Evolutionary conservation across 805 yeast species (phyloP).

Genomic region (Candida ovalis): DNA sequence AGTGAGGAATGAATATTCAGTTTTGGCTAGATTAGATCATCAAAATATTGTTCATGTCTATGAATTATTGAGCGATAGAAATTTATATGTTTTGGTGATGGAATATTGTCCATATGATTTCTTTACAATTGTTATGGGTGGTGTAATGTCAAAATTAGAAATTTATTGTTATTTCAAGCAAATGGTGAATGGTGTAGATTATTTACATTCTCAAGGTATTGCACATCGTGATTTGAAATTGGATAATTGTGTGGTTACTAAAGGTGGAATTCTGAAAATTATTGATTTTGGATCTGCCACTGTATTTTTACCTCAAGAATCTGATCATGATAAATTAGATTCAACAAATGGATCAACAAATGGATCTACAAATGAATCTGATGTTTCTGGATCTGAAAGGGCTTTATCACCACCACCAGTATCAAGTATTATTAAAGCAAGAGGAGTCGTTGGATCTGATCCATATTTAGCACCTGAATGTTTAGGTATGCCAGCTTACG

Average conservation of each 20-base stretch:
- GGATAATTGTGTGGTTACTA: slow-evolving; percentile 86
- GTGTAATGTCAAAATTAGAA: slow-evolving; percentile 67
- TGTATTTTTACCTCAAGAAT: slow-evolving; percentile 47
- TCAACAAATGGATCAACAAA: neutral
- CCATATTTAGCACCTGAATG: slow-evolving; percentile 96
- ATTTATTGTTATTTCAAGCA: slow-evolving; percentile 81
- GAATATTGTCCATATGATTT: slow-evolving; percentile 91
- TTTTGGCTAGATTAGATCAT: slow-evolving; percentile 76
- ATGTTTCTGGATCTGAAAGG: neutral
- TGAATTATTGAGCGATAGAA: slow-evolving; percentile 71
- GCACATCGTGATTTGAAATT: slow-evolving; percentile 92
- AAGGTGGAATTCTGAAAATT: slow-evolving; percentile 72
- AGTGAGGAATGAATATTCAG: slow-evolving; percentile 76
- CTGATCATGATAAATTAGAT: neutral
- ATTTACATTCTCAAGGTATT: slow-evolving; percentile 76
- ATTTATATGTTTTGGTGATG: slow-evolving; percentile 72
- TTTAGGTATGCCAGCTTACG: slow-evolving; percentile 52
- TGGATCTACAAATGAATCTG: neutral
- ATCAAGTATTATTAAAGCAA: slow-evolving; percentile 50
- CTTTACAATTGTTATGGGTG: slow-evolving; percentile 89
- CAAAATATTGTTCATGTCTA: slow-evolving; percentile 76
- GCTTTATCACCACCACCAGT: slow-evolving; percentile 33
- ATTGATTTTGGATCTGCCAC: slow-evolving; percentile 95
- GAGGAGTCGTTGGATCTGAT: slow-evolving; percentile 92
- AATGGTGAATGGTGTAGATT: slow-evolving; percentile 67